These are phyloP conservation scores for Physcomitrellopsis africana DNA, from an alignment of 225 moss, liverwort and hornwort species.

Conservation along the genomic window DNA sequence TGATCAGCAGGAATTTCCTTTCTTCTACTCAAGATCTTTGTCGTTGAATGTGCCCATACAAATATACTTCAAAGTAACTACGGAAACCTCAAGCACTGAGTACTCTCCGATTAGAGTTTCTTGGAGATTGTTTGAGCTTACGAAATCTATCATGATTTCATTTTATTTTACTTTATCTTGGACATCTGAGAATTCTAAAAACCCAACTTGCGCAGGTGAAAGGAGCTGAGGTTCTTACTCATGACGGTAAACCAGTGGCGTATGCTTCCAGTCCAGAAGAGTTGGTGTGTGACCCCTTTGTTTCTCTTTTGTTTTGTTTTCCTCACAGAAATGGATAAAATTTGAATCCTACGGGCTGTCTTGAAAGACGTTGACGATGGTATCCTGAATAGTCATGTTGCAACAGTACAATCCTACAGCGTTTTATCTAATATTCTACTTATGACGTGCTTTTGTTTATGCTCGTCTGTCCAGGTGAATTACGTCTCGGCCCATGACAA, in stretches of 20 bases:
- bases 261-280: constrained; percentile 85
- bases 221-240: constrained; percentile 82
- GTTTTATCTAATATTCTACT: neutral
- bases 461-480: constrained; percentile 67
- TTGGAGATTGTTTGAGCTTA: constrained; percentile 1
- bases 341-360: neutral
- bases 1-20: constrained; percentile 9
- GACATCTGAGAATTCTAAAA: constrained; percentile 1
- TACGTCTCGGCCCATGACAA: constrained; percentile 99
- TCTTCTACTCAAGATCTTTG: constrained; percentile 22
- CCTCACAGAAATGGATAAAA: neutral
- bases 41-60: constrained; percentile 12
- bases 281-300: constrained; percentile 44
- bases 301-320: neutral
- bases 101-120: neutral
- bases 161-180: neutral
- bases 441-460: neutral
- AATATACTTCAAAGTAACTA: constrained; percentile 2
- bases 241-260: constrained; percentile 87
- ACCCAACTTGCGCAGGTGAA: constrained; percentile 57
- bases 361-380: too few species aligned
- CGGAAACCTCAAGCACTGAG: neutral
- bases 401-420: neutral
- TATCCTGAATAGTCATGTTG: neutral
- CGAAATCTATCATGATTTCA: neutral